phyloP scores from a whole-genome alignment of 1,139 yeast species.

The Keqinozyma sinolaborantium region DNA sequence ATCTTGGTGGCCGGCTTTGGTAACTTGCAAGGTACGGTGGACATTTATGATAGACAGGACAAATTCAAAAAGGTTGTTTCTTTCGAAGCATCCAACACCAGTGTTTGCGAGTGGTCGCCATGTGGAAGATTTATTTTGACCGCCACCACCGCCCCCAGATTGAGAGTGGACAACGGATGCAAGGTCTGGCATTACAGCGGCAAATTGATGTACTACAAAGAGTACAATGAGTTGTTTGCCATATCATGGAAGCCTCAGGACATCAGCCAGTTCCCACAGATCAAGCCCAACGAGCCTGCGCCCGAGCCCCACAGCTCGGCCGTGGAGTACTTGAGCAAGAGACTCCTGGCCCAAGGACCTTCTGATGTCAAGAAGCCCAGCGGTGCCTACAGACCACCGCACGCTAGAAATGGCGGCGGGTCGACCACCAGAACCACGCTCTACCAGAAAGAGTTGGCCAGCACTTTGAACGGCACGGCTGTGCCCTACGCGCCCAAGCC shows the following conservation, averaged over 20 bases:
- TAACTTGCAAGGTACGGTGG: constrained; percentile 94
- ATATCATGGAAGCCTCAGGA: constrained; percentile 88
- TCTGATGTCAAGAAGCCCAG: constrained; percentile 52
- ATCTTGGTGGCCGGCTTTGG: constrained; percentile 97
- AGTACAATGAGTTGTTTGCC: constrained; percentile 74
- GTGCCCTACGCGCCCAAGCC: constrained; percentile 21
- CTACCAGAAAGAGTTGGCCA: constrained; percentile 53
- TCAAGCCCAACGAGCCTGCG: constrained; percentile 48
- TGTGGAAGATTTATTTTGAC: constrained; percentile 91
- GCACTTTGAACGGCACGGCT: constrained; percentile 15
- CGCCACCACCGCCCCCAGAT: constrained; percentile 95
- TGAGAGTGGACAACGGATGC: constrained; percentile 94
- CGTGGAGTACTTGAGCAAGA: constrained; percentile 48
- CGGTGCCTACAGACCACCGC: constrained; percentile 96
- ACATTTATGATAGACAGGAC: constrained; percentile 88
- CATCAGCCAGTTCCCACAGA: constrained; percentile 55
- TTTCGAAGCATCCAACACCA: constrained; percentile 90
- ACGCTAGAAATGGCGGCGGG: constrained; percentile 59
- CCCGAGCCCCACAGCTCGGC: constrained; percentile 72
- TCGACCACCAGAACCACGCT: constrained; percentile 44
- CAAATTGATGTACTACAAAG: constrained; percentile 70
- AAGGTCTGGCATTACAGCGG: constrained; percentile 94
- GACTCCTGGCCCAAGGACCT: constrained; percentile 28
- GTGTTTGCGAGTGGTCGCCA: constrained; percentile 98
- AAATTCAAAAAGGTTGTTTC: constrained; percentile 76